phyloP scores from a whole-genome alignment of 495 filamentous ascomycete genomes.

The Xeromyces bisporus region DNA sequence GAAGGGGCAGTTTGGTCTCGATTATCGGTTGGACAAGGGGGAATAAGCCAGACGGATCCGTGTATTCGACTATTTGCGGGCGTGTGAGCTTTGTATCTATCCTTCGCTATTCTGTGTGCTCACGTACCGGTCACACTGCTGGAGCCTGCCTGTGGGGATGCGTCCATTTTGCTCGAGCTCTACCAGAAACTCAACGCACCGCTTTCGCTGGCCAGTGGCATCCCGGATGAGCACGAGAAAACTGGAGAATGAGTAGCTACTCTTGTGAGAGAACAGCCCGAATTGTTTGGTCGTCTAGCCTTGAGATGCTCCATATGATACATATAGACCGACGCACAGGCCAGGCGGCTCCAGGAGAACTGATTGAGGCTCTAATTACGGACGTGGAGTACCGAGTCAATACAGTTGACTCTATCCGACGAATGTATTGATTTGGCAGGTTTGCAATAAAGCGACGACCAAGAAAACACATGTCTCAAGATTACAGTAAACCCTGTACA shows the following conservation, averaged over 20 bases:
- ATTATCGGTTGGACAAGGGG: constrained; percentile 61
- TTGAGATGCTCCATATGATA: no score
- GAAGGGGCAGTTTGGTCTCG: constrained; percentile 65
- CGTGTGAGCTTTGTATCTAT: constrained; percentile 2
- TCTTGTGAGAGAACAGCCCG: no score
- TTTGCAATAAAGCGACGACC: no score
- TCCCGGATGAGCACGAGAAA: constrained; percentile 11
- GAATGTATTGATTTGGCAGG: no score
- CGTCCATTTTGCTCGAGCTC: constrained; percentile 27
- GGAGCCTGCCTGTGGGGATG: constrained; percentile 27
- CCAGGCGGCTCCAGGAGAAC: no score
- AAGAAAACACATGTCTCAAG: no score
- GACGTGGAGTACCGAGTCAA: no score
- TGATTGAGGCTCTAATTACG: no score
- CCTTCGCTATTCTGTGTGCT: neutral
- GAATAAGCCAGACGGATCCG: constrained; percentile 77
- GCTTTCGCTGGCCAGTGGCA: constrained; percentile 17
- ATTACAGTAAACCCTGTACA: no score
- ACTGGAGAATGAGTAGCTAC: constrained; percentile 4
- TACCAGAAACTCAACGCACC: constrained; percentile 12
- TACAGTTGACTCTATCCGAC: no score
- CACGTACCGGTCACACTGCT: constrained; percentile 35
- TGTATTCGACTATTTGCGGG: constrained; percentile 41
- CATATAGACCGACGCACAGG: no score
- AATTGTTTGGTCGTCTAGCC: no score